Evolutionary conservation across 169 alveolate species (phyloP).

Genomic region (Eimeria necatrix): DNA sequence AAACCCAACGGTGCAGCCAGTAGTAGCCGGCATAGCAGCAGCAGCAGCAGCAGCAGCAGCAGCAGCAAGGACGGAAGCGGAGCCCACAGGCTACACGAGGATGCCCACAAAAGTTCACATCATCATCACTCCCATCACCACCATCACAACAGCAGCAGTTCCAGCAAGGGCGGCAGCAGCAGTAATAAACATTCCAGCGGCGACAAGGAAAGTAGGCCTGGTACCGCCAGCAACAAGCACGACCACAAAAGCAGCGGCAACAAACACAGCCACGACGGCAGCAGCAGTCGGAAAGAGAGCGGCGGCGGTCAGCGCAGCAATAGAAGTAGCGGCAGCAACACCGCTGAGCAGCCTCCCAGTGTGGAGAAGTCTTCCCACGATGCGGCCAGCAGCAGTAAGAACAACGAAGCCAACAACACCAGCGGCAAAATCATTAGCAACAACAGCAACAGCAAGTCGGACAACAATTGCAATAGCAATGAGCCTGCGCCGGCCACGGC

Average conservation of each 20-base stretch:
- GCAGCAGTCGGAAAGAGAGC: not conserved
- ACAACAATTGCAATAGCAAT: not conserved
- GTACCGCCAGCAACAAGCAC: not conserved
- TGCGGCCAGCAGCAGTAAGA: conserved; percentile 29
- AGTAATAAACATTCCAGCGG: conserved; percentile 9
- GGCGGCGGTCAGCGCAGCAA: conserved; percentile 7
- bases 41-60: conserved; percentile 57
- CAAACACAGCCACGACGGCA: conserved; percentile 7
- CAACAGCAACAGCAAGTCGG: conserved; percentile 30
- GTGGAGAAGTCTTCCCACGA: not conserved
- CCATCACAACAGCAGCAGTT: no score
- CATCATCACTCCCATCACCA: conserved; percentile 1
- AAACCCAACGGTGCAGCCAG: conserved; percentile 15
- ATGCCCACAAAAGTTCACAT: not conserved
- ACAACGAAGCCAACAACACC: conserved; percentile 4
- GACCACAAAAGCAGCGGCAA: not conserved
- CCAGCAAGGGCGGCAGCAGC: not conserved
- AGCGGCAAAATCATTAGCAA: not conserved
- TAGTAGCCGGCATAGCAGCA: conserved; percentile 7
- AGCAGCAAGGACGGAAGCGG: conserved; percentile 10
- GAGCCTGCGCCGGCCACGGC: not conserved
- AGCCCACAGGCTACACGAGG: not conserved
- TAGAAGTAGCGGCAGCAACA: conserved; percentile 5
- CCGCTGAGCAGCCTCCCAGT: not conserved
- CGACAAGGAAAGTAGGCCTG: not conserved